These are phyloP conservation scores for Xylaria hypoxylon DNA, from an alignment of 2,329 filamentous ascomycete species.

Conservation along the genomic window DNA sequence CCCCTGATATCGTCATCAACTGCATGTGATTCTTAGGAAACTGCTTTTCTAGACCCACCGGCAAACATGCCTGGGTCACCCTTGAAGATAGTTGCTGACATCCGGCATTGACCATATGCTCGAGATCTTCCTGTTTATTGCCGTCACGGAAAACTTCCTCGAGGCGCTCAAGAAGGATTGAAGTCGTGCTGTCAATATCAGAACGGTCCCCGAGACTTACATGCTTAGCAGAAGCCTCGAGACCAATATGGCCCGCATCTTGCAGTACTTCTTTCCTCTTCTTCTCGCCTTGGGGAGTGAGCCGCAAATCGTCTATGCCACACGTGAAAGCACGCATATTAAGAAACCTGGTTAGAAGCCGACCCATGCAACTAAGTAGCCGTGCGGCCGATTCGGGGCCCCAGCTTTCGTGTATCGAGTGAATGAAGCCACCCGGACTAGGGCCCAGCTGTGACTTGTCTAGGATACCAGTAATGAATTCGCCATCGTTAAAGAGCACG, in stretches of 20 bases:
- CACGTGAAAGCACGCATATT: slow-evolving; percentile 97
- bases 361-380: slow-evolving; percentile 87
- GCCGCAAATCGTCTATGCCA: slow-evolving; percentile 93
- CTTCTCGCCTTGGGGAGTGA: slow-evolving; percentile 83
- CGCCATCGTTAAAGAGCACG: slow-evolving; percentile 87
- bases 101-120: slow-evolving; percentile 82
- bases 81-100: slow-evolving; percentile 78
- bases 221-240: slow-evolving; percentile 85
- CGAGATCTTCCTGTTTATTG: slow-evolving; percentile 88
- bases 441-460: slow-evolving; percentile 97
- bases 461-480: slow-evolving; percentile 89
- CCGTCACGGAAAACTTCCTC: slow-evolving; percentile 94
- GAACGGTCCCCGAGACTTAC: slow-evolving; percentile 79
- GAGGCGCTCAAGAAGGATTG: slow-evolving; percentile 79
- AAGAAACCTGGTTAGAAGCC: slow-evolving; percentile 87
- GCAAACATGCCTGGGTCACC: slow-evolving; percentile 84
- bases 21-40: slow-evolving; percentile 99
- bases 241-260: slow-evolving; percentile 75
- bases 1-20: slow-evolving; percentile 96
- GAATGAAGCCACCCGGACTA: slow-evolving; percentile 85
- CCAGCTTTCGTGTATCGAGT: slow-evolving; percentile 93
- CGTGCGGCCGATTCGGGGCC: slow-evolving; percentile 88
- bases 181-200: slow-evolving; percentile 68
- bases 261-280: slow-evolving; percentile 75
- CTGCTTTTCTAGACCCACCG: slow-evolving; percentile 83